A percentile compares a stretch with the other conserved stretches of the same genome.
These are phyloP conservation scores for Raffaelea albimanens DNA, from an alignment of 2,329 filamentous ascomycete genomes.

Conservation along the genomic window DNA sequence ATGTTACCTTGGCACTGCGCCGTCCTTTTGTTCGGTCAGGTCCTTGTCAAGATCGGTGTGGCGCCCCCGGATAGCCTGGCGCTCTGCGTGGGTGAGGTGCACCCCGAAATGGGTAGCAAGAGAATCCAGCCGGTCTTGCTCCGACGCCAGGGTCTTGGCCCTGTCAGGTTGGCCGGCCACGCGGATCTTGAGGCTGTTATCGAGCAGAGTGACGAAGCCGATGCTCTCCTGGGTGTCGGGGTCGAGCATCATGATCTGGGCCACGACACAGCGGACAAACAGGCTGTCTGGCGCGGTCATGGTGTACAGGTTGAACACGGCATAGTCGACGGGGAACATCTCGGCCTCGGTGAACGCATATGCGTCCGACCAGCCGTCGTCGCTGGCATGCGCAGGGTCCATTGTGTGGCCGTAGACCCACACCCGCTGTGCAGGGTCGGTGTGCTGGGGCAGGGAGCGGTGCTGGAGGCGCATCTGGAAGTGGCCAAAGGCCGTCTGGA, in stretches of 20 bases:
- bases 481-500: neutral
- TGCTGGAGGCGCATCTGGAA: neutral
- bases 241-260: constrained; percentile 20
- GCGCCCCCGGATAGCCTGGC: constrained; percentile 34
- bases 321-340: constrained; percentile 35
- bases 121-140: constrained; percentile 39
- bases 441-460: constrained; percentile 11
- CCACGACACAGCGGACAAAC: constrained; percentile 28
- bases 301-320: constrained; percentile 33
- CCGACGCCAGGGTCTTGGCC: constrained; percentile 32
- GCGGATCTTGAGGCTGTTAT: constrained; percentile 33
- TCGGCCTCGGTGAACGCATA: constrained; percentile 44
- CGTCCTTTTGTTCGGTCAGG: too few relatives aligned
- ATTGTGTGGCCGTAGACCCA: constrained; percentile 28
- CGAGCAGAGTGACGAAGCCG: constrained; percentile 34
- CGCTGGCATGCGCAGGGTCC: constrained; percentile 11
- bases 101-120: constrained; percentile 42
- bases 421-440: constrained; percentile 22
- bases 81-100: constrained; percentile 33
- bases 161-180: constrained; percentile 22
- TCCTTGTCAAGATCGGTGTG: constrained; percentile 16
- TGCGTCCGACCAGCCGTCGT: constrained; percentile 30
- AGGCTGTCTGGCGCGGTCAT: constrained; percentile 25
- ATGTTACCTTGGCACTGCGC: too few relatives aligned
- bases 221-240: constrained; percentile 8